A percentile compares a stretch with the other conserved stretches of the same genome.
phyloP scores from a whole-genome alignment of 805 yeast genomes.

The Hanseniaspora occidentalis region DNA sequence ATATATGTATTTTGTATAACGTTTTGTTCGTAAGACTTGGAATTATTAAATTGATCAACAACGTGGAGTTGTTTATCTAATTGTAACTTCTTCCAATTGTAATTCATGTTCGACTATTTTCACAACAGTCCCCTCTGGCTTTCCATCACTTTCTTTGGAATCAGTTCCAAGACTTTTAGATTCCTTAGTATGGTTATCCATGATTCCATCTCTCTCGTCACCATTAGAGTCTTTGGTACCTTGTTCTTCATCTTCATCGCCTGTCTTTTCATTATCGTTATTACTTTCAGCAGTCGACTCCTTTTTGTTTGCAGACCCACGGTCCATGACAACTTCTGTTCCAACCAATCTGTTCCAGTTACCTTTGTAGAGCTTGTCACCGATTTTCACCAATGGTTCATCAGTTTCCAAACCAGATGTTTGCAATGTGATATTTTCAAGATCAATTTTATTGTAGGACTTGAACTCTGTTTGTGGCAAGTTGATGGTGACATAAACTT shows the following conservation, averaged over 20 bases:
- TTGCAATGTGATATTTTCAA: conserved; percentile 34
- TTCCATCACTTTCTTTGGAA: neutral
- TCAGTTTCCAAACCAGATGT: conserved; percentile 42
- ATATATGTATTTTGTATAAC: neutral
- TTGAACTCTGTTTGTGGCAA: conserved; percentile 25
- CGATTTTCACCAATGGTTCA: conserved; percentile 45
- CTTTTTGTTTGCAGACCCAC: neutral
- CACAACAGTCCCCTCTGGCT: neutral
- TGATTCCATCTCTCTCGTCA: conserved; percentile 7
- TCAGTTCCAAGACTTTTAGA: neutral
- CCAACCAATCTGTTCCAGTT: conserved; percentile 72
- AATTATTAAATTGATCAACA: too few relatives aligned
- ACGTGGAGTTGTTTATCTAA: neutral
- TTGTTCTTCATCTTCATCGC: conserved; percentile 1
- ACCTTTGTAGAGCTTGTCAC: conserved; percentile 54
- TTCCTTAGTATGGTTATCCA: conserved; percentile 3
- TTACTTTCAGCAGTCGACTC: conserved; percentile 3
- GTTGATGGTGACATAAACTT: conserved; percentile 44
- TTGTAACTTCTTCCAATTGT: neutral
- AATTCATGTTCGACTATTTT: neutral
- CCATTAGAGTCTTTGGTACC: conserved; percentile 1
- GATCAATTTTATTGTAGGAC: conserved; percentile 18
- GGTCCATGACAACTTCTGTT: conserved; percentile 39
- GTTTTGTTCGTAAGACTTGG: neutral
- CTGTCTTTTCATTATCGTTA: conserved; percentile 5